Conservation (phyloP, 306 rosid genomes). For the Hippophae tibetana region DNA sequence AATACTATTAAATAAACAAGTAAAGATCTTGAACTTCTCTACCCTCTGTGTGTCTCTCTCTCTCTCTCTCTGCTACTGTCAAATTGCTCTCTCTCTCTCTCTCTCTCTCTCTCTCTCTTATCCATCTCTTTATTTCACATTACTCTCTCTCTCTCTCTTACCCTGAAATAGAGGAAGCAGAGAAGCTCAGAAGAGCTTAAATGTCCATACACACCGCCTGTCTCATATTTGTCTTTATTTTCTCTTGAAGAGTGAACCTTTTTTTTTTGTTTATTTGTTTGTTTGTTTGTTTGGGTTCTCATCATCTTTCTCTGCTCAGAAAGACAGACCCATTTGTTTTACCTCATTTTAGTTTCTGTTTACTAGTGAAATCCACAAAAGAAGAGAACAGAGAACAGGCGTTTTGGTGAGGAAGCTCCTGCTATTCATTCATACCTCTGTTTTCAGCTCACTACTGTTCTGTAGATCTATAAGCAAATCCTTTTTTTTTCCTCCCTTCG, state of each 20-base stretch:
- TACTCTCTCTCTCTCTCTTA: slow-evolving; percentile 5
- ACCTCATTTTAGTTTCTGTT: slow-evolving; percentile 17
- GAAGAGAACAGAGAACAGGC: slow-evolving; percentile 12
- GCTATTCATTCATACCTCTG: too few species aligned
- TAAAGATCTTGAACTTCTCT: too few species aligned
- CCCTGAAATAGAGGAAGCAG: slow-evolving; percentile 44
- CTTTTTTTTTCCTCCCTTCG: slow-evolving; percentile 14
- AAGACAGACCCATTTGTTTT: slow-evolving; percentile 16
- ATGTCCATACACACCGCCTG: slow-evolving; percentile 26
- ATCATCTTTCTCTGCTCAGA: slow-evolving; percentile 32
- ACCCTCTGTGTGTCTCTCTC: background rate
- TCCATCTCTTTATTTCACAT: background rate
- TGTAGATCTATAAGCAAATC: slow-evolving; percentile 1
- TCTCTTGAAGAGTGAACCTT: slow-evolving; percentile 30
- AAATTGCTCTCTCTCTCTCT: too few species aligned
- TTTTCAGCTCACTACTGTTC: too few species aligned
- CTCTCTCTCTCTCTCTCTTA: slow-evolving; percentile 1
- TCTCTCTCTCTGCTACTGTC: too few species aligned
- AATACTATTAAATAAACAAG: too few species aligned
- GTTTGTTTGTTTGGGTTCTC: background rate
- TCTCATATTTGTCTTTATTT: slow-evolving; percentile 3
- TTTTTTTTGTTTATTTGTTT: background rate
- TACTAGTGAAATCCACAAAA: slow-evolving; percentile 20
- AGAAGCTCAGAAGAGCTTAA: slow-evolving; percentile 18
- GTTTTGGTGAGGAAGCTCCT: background rate